phyloP scores from a whole-genome alignment of 2,329 filamentous ascomycete genomes.

The Neonectria punicea region DNA sequence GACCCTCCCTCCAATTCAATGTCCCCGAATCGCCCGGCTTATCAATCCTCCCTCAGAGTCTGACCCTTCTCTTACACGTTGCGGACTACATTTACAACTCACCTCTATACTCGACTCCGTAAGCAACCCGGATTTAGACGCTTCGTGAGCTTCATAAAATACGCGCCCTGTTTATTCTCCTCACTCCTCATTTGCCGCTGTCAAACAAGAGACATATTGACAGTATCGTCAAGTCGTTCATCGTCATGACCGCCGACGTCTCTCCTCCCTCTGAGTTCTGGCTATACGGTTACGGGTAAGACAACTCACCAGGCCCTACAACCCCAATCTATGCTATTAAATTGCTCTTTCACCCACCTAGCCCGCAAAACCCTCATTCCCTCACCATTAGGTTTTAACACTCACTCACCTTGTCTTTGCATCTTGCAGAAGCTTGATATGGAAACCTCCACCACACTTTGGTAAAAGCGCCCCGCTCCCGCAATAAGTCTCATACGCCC shows the following conservation, averaged over 20 bases:
- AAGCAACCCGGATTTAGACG: neutral
- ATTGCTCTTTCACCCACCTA: neutral
- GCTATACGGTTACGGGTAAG: constrained; percentile 96
- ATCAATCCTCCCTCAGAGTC: neutral
- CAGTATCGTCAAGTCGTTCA: constrained; percentile 18
- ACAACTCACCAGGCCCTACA: neutral
- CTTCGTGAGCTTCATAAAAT: neutral
- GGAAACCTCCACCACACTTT: constrained; percentile 96
- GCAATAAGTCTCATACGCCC: constrained; percentile 7
- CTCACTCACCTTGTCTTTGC: constrained; percentile 19
- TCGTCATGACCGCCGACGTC: constrained; percentile 52
- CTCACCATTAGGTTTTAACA: neutral
- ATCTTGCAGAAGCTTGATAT: constrained; percentile 80
- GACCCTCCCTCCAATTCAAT: neutral
- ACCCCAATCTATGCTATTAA: neutral
- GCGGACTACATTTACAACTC: neutral
- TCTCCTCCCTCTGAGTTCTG: constrained; percentile 76
- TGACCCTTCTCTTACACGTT: neutral
- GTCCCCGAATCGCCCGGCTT: neutral
- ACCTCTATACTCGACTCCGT: neutral
- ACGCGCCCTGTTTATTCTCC: neutral
- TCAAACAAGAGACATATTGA: constrained; percentile 23
- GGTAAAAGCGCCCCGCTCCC: constrained; percentile 65
- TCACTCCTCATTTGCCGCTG: neutral
- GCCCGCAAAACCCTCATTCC: constrained; percentile 4